phyloP scores from a whole-genome alignment of 129 eudicot species.

The Mikania micrantha region DNA sequence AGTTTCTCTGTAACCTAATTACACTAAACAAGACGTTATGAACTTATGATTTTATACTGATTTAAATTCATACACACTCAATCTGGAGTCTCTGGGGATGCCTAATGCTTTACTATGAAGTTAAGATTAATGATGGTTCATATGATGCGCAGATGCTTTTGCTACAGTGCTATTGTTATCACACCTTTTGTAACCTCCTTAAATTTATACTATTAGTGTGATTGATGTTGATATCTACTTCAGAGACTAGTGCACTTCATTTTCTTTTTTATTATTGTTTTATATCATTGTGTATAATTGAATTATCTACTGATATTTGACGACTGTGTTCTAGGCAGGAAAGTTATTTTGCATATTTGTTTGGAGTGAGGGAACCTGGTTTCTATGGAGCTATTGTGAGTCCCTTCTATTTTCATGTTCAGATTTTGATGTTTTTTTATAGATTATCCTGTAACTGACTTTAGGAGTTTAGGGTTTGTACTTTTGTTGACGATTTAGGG shows the following conservation, averaged over 20 bases:
- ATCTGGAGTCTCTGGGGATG: too few species aligned
- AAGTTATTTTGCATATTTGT: constrained; percentile 93
- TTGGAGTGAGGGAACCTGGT: constrained; percentile 96
- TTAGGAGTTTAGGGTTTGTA: neutral
- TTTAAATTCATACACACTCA: neutral
- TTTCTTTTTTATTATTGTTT: neutral
- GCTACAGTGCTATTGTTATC: neutral
- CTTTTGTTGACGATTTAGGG: neutral
- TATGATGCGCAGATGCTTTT: neutral
- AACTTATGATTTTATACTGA: neutral
- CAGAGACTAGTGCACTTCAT: neutral
- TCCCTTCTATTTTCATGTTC: constrained; percentile 7
- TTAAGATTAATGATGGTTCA: neutral
- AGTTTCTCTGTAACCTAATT: neutral
- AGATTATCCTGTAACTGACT: neutral
- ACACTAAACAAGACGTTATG: neutral
- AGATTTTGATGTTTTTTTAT: neutral
- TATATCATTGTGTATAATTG: neutral
- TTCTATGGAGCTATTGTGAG: constrained; percentile 96
- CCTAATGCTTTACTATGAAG: neutral
- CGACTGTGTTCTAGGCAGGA: constrained; percentile 60
- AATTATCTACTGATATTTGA: constrained; percentile 12
- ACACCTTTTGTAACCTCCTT: neutral
- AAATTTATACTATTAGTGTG: neutral
- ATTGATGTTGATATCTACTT: neutral